A percentile compares a stretch with the other conserved stretches of the same genome.
Evolutionary conservation across 1,284 basidiomycete species (phyloP).

Genomic region (Xerocomus amazonicus): DNA sequence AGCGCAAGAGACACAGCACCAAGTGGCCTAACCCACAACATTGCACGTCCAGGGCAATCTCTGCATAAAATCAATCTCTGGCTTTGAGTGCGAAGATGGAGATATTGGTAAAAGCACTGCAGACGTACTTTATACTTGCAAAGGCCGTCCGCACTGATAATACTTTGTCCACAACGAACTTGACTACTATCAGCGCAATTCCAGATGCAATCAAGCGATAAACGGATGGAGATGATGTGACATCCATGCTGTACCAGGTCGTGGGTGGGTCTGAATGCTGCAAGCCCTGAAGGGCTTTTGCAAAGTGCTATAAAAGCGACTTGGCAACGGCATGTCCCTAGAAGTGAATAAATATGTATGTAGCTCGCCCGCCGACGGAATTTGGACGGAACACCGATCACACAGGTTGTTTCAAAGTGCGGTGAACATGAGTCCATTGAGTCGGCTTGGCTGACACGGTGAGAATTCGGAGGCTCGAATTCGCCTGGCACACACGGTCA

Average conservation of each 20-base stretch:
- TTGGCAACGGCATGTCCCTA: background rate
- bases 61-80: slow-evolving; percentile 6
- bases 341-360: background rate
- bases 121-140: slow-evolving; percentile 22
- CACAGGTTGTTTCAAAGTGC: no score
- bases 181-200: slow-evolving; percentile 10
- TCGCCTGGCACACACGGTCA: no score
- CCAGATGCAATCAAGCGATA: slow-evolving; percentile 12
- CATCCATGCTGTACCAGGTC: slow-evolving; percentile 8
- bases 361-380: background rate
- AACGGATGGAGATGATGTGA: background rate
- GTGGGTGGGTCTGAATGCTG: background rate
- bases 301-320: background rate
- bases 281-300: background rate
- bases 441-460: no score
- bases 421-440: no score
- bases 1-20: slow-evolving; percentile 22
- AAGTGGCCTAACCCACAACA: slow-evolving; percentile 36
- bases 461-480: no score
- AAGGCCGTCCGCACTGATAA: slow-evolving; percentile 19
- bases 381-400: no score
- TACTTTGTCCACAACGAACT: slow-evolving; percentile 9
- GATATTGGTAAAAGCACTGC: background rate
- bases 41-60: slow-evolving; percentile 18
- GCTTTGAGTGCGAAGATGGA: background rate